Base-by-base conservation (phyloP, 345 rosid genomes). In the Combretum micranthum region DNA sequence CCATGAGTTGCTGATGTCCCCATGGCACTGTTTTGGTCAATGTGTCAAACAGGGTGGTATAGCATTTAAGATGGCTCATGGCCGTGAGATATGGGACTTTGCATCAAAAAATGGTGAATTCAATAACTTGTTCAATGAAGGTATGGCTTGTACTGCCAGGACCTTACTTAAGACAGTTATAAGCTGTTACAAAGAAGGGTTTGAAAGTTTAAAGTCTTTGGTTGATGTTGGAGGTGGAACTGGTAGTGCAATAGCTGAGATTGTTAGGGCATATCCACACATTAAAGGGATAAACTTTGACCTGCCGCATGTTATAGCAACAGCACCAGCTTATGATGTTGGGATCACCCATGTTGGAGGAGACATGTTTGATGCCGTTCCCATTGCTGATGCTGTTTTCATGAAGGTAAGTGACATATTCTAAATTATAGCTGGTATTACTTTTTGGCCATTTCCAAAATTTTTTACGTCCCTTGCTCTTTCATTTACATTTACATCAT, bases 171-270 rank as follows among this genome's bases (percentile, higher is more conserved):
- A 47, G 14, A 56, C 62, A 12, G 3, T 64, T 11, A 16, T 50
- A 3, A 8, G 50, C 13, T 61, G 61, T 12, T 64, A 55, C 23
- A 49, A 54, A 19, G 50, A 64, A 14, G 42, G 56, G 56, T 21
- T 64, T 8, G 42, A 56, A 3, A 62, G 62, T 42, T 8, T 64
- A 3, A 21, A 42, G 49, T 47, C 55, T 13, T 1, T 64, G 62
- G 62, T 64, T 8, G 62, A 64, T n/a, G 68, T 64, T 12, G 68
- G 68, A 1, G 68, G 68, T 0, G 68, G 68, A 7, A 26, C 49
- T 19, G 62, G 62, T 17, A 56, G 44, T 2, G 43, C 62, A 0
- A 1, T 56, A 50, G 42, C 54, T 0, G 18, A 42, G 68, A 2
- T 56, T 42, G 62, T 56, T 42, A 23, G 48, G 61, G 56, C 49